Conservation (phyloP, 73 alveolate genomes). For the Symbiodinium pilosum region DNA sequence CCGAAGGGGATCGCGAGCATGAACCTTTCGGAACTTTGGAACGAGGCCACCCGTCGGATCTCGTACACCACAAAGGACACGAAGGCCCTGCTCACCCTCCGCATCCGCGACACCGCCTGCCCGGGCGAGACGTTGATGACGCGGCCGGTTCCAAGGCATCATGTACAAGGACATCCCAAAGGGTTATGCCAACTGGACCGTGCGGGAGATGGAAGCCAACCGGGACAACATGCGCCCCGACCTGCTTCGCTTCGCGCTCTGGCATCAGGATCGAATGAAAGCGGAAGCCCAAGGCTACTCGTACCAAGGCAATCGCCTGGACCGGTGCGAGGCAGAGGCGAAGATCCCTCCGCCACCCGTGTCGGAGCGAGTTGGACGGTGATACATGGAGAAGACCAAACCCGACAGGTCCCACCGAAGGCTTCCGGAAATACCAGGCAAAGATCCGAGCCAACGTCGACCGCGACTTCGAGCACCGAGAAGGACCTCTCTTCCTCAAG, state of each 20-base stretch:
- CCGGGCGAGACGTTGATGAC: not conserved
- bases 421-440: not conserved
- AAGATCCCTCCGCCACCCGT: not conserved
- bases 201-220: not conserved
- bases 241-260: slow-evolving; percentile 5
- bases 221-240: not conserved
- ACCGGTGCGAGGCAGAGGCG: not conserved
- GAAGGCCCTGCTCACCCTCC: not conserved
- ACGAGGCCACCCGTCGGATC: too few relatives aligned
- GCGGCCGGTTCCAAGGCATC: not conserved
- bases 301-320: not conserved
- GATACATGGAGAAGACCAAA: not conserved
- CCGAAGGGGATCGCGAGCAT: not conserved
- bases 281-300: too few relatives aligned
- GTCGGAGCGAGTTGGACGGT: not conserved
- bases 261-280: not conserved
- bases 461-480: not conserved
- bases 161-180: not conserved
- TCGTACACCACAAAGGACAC: not conserved
- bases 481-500: not conserved
- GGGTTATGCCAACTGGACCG: not conserved
- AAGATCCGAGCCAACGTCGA: not conserved
- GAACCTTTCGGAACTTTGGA: too few relatives aligned
- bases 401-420: not conserved
- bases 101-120: not conserved